Conservation (phyloP, 495 filamentous ascomycete species). For the Bathelium albidoporum region DNA sequence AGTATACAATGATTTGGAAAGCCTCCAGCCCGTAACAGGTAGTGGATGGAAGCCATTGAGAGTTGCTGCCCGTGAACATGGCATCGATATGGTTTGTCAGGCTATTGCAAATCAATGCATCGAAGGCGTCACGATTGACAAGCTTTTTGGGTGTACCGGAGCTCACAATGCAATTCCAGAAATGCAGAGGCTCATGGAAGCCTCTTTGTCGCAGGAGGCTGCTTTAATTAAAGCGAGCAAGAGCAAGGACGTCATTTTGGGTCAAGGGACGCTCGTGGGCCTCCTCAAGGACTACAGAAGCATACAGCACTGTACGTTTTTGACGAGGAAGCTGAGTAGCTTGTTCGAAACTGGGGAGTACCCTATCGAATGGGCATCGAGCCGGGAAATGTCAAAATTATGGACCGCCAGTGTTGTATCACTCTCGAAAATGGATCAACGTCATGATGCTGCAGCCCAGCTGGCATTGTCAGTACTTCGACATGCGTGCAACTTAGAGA, state of each 20-base stretch:
- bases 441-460: neutral
- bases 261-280: neutral
- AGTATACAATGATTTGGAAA: neutral
- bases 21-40: neutral
- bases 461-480: neutral
- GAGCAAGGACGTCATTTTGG: neutral
- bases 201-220: neutral
- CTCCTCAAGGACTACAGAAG: neutral
- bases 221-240: neutral
- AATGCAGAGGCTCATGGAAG: neutral
- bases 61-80: neutral
- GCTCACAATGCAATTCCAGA: neutral
- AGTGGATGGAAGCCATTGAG: neutral
- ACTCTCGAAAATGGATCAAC: neutral
- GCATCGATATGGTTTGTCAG: neutral
- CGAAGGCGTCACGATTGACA: neutral
- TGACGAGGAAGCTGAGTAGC: neutral
- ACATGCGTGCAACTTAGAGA: neutral
- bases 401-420: neutral
- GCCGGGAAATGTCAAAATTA: neutral
- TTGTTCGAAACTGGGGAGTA: neutral
- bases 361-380: neutral
- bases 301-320: neutral
- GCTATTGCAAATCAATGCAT: neutral
- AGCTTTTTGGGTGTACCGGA: neutral